Conservation (phyloP, 1,284 basidiomycete species). For the Ceratobasidium sp. region DNA sequence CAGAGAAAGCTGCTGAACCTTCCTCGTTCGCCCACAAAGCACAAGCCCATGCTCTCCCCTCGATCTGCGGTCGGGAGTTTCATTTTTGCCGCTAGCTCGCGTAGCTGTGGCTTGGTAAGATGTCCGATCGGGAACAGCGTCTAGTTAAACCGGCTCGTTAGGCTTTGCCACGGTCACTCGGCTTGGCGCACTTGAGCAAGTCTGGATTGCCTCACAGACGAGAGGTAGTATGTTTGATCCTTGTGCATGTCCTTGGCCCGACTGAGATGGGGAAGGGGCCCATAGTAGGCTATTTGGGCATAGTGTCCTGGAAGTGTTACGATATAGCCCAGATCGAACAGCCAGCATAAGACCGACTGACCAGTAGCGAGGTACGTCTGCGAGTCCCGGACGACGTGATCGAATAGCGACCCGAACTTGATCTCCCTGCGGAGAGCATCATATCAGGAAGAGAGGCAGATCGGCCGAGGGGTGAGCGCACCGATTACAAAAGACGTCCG, state of each 20-base stretch:
- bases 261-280: constrained; percentile 65
- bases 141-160: constrained; percentile 46
- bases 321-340: background rate
- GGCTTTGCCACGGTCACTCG: background rate
- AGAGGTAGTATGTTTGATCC: constrained; percentile 95
- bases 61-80: constrained; percentile 79
- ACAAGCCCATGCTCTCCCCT: constrained; percentile 95
- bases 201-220: constrained; percentile 71
- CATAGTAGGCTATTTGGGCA: constrained; percentile 63
- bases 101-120: constrained; percentile 73
- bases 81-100: constrained; percentile 75
- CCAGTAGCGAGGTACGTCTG: constrained; percentile 80
- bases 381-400: constrained; percentile 58
- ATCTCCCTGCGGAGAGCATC: constrained; percentile 71
- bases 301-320: constrained; percentile 84
- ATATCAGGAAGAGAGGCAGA: background rate
- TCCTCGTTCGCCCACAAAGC: constrained; percentile 87
- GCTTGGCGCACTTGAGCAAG: constrained; percentile 57
- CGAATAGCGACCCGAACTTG: constrained; percentile 89
- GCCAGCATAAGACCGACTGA: constrained; percentile 47
- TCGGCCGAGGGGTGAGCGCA: constrained; percentile 48
- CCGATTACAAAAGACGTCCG: constrained; percentile 94
- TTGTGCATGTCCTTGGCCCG: constrained; percentile 74
- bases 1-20: constrained; percentile 80
- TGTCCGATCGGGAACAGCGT: constrained; percentile 82